A percentile compares a stretch with the other conserved stretches of the same genome.
These are phyloP conservation scores for Auricularia auricula-judae DNA, from an alignment of 768 basidiomycete species.

Conservation along the genomic window DNA sequence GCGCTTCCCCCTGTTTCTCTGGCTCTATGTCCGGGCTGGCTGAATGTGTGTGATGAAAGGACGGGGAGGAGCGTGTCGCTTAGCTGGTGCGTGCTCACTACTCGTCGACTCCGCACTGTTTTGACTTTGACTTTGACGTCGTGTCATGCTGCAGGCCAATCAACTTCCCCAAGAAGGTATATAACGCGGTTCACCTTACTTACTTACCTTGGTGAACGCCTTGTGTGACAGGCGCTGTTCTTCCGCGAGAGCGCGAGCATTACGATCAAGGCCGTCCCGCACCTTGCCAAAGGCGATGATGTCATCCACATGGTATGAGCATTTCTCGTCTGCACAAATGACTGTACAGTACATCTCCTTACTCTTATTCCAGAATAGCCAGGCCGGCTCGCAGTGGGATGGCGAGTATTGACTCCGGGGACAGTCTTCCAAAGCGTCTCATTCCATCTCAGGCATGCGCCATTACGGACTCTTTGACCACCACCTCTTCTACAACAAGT, in stretches of 20 bases:
- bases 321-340: neutral
- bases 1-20: neutral
- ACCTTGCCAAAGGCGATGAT: neutral
- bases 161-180: constrained; percentile 6
- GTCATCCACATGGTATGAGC: neutral
- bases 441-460: neutral
- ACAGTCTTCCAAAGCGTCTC: neutral
- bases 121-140: neutral
- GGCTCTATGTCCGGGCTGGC: neutral
- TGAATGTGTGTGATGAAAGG: neutral
- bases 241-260: neutral
- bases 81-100: neutral
- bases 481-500: constrained; percentile 56
- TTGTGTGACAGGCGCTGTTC: neutral
- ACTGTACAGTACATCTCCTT: too few relatives aligned
- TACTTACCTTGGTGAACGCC: too few relatives aligned
- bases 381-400: constrained; percentile 65
- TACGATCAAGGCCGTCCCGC: neutral
- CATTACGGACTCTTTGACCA: constrained; percentile 21
- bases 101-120: neutral
- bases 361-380: constrained; percentile 32
- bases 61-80: constrained; percentile 5
- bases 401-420: constrained; percentile 27
- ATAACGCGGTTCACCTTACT: neutral
- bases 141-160: constrained; percentile 4